Evolutionary conservation across 371 early-diverging fungal species (phyloP).

Genomic region (Mortierella sp.): DNA sequence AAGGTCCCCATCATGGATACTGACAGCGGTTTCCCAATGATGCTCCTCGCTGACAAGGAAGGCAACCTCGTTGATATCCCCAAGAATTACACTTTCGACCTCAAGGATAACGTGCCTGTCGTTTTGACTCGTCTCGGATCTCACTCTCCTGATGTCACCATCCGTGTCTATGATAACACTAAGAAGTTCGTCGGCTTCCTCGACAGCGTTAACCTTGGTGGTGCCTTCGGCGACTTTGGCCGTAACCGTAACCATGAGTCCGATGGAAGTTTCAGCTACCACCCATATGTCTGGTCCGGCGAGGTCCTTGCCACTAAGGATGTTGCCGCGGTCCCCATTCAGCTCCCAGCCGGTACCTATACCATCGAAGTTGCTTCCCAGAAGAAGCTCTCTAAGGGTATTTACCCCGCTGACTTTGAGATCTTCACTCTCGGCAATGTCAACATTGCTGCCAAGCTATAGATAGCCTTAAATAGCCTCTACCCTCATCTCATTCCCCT

Average conservation of each 20-base stretch:
- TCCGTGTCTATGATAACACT: constrained; percentile 26
- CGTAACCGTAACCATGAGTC: constrained; percentile 13
- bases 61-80: constrained; percentile 4
- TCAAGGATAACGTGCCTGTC: constrained; percentile 1
- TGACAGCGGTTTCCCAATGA: constrained; percentile 12
- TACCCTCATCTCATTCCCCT: not conserved
- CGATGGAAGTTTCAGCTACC: constrained; percentile 7
- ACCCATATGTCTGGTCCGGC: constrained; percentile 26
- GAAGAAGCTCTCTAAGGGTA: constrained; percentile 50
- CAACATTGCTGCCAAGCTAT: constrained; percentile 11
- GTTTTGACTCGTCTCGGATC: constrained; percentile 33
- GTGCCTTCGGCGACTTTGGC: constrained; percentile 27
- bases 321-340: not conserved
- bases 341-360: constrained; percentile 27
- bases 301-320: constrained; percentile 14
- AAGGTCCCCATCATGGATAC: constrained; percentile 62
- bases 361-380: constrained; percentile 43
- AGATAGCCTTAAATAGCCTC: not conserved
- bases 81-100: constrained; percentile 15
- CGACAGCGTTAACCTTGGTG: not conserved
- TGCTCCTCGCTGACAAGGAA: not conserved
- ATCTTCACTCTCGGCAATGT: constrained; percentile 25
- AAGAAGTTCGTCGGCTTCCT: constrained; percentile 31
- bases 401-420: constrained; percentile 52
- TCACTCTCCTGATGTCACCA: constrained; percentile 29